phyloP scores from a whole-genome alignment of 495 filamentous ascomycete genomes.

The Penicillium tannophilum region DNA sequence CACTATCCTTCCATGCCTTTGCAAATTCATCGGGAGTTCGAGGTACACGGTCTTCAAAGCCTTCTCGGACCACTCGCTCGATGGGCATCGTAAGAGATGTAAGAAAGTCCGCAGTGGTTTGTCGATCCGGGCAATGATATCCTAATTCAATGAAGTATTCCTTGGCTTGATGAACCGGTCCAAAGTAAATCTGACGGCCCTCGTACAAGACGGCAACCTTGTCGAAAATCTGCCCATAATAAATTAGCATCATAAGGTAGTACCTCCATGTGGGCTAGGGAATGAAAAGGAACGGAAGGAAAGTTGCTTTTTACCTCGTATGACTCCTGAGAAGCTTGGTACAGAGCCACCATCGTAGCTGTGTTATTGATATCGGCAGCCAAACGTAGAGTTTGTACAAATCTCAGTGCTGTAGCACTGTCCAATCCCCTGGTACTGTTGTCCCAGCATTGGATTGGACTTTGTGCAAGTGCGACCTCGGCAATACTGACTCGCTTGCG shows the following conservation, averaged over 20 bases:
- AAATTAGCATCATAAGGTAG: background rate
- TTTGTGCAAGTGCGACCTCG: constrained; percentile 63
- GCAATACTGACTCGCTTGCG: constrained; percentile 82
- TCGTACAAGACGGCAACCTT: constrained; percentile 58
- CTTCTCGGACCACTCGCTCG: constrained; percentile 57
- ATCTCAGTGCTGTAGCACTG: constrained; percentile 77
- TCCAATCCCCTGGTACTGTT: constrained; percentile 77
- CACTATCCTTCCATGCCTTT: constrained; percentile 51
- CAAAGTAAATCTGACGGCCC: constrained; percentile 39
- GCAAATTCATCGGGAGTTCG: constrained; percentile 67
- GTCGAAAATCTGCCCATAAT: constrained; percentile 44
- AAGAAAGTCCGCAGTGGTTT: constrained; percentile 67
- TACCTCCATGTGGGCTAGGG: no score
- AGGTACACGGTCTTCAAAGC: constrained; percentile 62
- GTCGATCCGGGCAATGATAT: constrained; percentile 35
- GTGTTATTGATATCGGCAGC: constrained; percentile 64
- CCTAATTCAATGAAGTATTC: constrained; percentile 57
- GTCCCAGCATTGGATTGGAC: constrained; percentile 81
- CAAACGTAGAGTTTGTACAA: constrained; percentile 65
- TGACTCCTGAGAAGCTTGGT: constrained; percentile 80
- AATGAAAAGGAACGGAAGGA: no score
- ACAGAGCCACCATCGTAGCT: constrained; percentile 76
- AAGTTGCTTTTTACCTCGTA: constrained; percentile 48
- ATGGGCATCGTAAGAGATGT: constrained; percentile 65
- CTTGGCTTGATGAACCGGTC: constrained; percentile 35